These are phyloP conservation scores for Coemansia sp. DNA, from an alignment of 192 early-diverging fungal genomes.

Conservation along the genomic window DNA sequence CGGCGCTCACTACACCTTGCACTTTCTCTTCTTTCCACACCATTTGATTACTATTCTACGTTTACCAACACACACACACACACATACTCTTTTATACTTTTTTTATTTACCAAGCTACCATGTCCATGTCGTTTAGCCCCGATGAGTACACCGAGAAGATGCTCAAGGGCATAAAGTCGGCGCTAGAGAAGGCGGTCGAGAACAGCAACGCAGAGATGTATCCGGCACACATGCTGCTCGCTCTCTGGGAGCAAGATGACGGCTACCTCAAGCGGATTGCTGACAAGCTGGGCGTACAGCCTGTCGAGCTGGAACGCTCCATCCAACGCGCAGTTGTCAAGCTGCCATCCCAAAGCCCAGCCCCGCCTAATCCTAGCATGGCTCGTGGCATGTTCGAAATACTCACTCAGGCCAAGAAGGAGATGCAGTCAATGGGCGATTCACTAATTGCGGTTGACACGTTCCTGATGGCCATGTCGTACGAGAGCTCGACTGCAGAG, in stretches of 20 bases:
- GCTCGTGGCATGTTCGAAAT: slow-evolving; percentile 64
- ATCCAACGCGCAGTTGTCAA: slow-evolving; percentile 79
- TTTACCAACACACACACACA: too few relatives aligned
- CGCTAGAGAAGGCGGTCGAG: slow-evolving; percentile 73
- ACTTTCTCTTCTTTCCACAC: neutral
- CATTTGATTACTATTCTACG: too few relatives aligned
- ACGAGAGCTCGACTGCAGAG: slow-evolving; percentile 64
- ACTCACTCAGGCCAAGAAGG: slow-evolving; percentile 74
- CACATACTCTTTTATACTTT: too few relatives aligned
- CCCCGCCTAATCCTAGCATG: slow-evolving; percentile 75
- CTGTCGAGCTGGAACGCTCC: slow-evolving; percentile 71
- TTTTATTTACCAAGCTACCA: neutral
- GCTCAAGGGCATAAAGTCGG: slow-evolving; percentile 64
- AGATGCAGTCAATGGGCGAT: slow-evolving; percentile 88
- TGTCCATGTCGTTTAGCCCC: slow-evolving; percentile 56
- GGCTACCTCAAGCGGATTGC: slow-evolving; percentile 77
- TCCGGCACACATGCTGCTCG: slow-evolving; percentile 81
- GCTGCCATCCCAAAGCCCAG: slow-evolving; percentile 82
- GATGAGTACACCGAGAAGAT: slow-evolving; percentile 90
- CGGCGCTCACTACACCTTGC: too few relatives aligned
- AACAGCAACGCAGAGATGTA: slow-evolving; percentile 73
- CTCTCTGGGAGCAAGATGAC: slow-evolving; percentile 83
- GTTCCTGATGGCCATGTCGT: slow-evolving; percentile 80
- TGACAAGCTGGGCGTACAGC: slow-evolving; percentile 84
- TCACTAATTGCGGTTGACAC: slow-evolving; percentile 88